These are phyloP conservation scores for Saccharomyces cerevisiae DNA, from an alignment of 805 yeast genomes.

Conservation along the genomic window DNA sequence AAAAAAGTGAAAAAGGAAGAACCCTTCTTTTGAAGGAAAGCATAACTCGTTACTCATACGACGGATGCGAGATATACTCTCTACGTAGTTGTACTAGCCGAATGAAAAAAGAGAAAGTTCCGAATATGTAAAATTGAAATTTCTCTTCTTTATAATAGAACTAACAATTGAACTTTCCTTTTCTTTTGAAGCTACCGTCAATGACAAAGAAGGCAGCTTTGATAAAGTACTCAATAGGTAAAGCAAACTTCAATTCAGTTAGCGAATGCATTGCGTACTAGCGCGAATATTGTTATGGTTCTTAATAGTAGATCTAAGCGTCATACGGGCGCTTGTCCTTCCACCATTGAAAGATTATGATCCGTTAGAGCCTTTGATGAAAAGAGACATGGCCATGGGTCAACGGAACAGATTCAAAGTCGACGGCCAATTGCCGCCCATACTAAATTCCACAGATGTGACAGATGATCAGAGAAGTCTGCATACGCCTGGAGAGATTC, in stretches of 20 bases:
- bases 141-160: not conserved
- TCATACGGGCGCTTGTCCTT: not conserved
- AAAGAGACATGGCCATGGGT: not conserved
- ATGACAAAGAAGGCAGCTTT: not conserved
- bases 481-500: slow-evolving; percentile 36
- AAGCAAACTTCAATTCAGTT: not conserved
- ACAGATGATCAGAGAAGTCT: slow-evolving; percentile 24
- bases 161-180: not conserved
- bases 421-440: slow-evolving; percentile 16
- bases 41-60: not conserved
- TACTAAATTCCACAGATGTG: slow-evolving; percentile 21
- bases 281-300: not conserved
- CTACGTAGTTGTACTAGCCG: not conserved
- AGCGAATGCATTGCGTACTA: not conserved
- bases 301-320: not conserved
- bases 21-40: not conserved
- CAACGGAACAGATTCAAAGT: not conserved
- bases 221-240: not conserved
- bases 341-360: not conserved
- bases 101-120: not conserved
- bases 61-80: not conserved
- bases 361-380: slow-evolving; percentile 5
- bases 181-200: not conserved
- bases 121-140: not conserved
- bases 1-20: not conserved